Base-by-base conservation (phyloP, 2,329 filamentous ascomycete species). In the Colletotrichum ledebouriae region DNA sequence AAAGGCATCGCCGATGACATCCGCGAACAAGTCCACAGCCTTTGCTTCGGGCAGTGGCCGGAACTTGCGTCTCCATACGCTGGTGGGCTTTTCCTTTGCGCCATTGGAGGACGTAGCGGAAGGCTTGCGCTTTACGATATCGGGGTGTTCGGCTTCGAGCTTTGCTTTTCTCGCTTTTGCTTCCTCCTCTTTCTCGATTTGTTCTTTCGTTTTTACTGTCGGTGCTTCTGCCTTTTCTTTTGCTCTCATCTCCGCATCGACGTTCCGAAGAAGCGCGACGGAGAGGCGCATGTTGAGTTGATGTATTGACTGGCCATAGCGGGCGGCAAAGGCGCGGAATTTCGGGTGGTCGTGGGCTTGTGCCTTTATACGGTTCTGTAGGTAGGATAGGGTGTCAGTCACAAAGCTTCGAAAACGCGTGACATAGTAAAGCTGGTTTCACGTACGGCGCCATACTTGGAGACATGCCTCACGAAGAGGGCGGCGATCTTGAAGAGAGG, bases 381-480 rank as follows among this genome's bases (percentile, higher is more conserved):
- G 17, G 44, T 25, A 22, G 55, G 55, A 20, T 57, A 71, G 34
- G 64, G 70, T 41, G 49, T 61, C 52, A 70, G 62, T 29, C 37
- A 63, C 44, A 25, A 10, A 47, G 17, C 34, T 25, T 29, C 29
- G 53, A 33, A 57, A n/a, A 34, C 25, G 15, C 13, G 44, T 11
- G 22, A 37, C 60, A 29, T n/a, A 25, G 22, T 2, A 20, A 29
- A 59, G 47, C 11, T 17, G 33, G 34, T 6, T n/a, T 49, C 53
- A 79, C 87, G 73, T 85, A 91, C 89, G 63, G 89, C 89, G 75
- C 89, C 89, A 82, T 91, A 91, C 79, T 91, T 91, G 63, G 89
- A 91, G 60, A 91, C 79, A 75, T 91, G 89, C 72, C 87, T 85
- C 74, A 91, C 82, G 72, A 91, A 89, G 53, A 91, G 82, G 63